A percentile compares a stretch with the other conserved stretches of the same genome.
Evolutionary conservation across 177 flowering plant species (phyloP).

Genomic region (Vitis hybrid): DNA sequence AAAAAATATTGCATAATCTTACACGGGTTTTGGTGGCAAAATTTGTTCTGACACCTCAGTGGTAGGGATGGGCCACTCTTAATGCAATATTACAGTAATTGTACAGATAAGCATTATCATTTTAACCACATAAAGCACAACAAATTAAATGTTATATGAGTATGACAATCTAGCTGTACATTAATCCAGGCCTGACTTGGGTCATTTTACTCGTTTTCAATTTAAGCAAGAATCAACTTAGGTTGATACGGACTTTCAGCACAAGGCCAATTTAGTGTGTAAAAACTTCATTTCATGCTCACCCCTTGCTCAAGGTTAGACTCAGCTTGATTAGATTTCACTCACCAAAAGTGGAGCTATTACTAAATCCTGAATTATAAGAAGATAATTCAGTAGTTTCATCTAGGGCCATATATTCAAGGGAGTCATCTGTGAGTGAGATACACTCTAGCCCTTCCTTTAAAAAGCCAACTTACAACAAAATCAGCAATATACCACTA

Average conservation of each 20-base stretch:
- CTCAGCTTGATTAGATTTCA: not conserved
- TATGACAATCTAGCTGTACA: no score
- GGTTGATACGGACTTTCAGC: not conserved
- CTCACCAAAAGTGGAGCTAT: not conserved
- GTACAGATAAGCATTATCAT: no score
- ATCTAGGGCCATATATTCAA: not conserved
- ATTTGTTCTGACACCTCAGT: no score
- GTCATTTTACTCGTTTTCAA: no score
- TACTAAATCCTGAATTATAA: not conserved
- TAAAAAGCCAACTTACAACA: not conserved
- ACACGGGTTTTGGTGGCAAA: no score
- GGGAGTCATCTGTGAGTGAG: not conserved
- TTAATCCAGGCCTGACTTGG: no score
- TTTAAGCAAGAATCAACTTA: no score
- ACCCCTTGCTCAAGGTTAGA: not conserved
- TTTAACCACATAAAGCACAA: no score
- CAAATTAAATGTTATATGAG: no score
- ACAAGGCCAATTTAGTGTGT: not conserved
- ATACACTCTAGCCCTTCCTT: not conserved
- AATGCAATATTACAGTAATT: no score
- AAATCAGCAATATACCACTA: constrained; percentile 2
- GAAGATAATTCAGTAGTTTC: not conserved
- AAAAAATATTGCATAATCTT: no score
- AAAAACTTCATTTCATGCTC: not conserved
- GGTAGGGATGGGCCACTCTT: no score